Base-by-base conservation (phyloP, 1,139 yeast genomes). In the Magnusiomyces paraingens region DNA sequence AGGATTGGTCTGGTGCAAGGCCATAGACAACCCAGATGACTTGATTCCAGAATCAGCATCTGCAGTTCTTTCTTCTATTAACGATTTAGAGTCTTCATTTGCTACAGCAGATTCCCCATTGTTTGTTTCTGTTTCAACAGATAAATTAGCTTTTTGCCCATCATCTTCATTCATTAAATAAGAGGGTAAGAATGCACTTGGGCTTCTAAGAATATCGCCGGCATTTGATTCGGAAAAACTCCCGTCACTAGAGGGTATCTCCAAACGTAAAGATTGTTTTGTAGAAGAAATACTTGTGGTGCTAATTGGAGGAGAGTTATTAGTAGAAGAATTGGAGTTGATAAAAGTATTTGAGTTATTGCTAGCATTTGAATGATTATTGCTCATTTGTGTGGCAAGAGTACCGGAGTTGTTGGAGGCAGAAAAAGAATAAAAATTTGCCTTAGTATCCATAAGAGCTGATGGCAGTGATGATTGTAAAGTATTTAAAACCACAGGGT, bases 1-100 rank as follows among this genome's bases (percentile, higher is more conserved):
- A 10, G 64, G 61, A 51, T 62, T 55, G 2, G 66, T 59, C 14
- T 62, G 65, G 11, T 61, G 56, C 43, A 67, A 64, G 44, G 67
- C 49, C 46, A 66, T 65, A n/a, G 70, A 64, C 14, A 70, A 70
- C 38, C 66, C 56, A 8, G 66, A 59, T 61, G 61, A 58, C 49
- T 67, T 64, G 2, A 66, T 66, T 1, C 67, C 60, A 10, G 68
- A 69, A 36, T 48, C 52, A 18, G 39, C 20, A 11, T 47, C 53
- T 14, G 41, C 39, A 3, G 52, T 44, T 11, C 47, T 22, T n/a
- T 50, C 55, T 38, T 52, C 55, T 14, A 41, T 50, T 14, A 50
- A 21, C 20, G 52, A 40, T n/a, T 50, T 49, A 11, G 53, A 53
- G 11, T 47, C 50, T 1, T 47, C 17, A 26, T 26, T 26, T 5